Conservation (phyloP, 2,329 filamentous ascomycete genomes). For the Zasmidium citrigriseum region DNA sequence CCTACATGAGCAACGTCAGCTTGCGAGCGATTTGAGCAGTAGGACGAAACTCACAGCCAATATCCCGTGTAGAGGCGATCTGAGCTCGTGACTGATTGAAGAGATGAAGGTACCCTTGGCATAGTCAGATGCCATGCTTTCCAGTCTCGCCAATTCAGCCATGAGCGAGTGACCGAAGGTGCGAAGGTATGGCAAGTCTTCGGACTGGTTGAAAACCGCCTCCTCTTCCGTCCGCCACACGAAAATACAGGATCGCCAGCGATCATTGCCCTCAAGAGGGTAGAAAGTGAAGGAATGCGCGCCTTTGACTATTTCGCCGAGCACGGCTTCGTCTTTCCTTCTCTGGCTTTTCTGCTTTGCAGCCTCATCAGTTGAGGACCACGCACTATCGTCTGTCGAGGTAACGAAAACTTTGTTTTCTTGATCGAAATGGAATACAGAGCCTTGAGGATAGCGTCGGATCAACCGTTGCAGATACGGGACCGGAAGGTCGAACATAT, state of each 20-base stretch:
- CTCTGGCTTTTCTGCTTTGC: too few relatives aligned
- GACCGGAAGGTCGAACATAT: background rate
- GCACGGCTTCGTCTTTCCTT: too few relatives aligned
- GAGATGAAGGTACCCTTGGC: slow-evolving; percentile 55
- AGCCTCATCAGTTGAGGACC: too few relatives aligned
- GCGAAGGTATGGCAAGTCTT: slow-evolving; percentile 40
- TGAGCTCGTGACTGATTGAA: slow-evolving; percentile 54
- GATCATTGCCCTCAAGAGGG: background rate
- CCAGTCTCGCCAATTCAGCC: slow-evolving; percentile 40
- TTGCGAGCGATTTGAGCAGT: too few relatives aligned
- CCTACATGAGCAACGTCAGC: too few relatives aligned
- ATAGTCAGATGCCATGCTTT: slow-evolving; percentile 42
- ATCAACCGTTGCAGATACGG: slow-evolving; percentile 2
- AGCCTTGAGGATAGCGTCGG: slow-evolving; percentile 9
- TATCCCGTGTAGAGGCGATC: slow-evolving; percentile 50
- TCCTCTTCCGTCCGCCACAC: slow-evolving; percentile 45
- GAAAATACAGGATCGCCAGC: slow-evolving; percentile 23
- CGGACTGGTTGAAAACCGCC: too few relatives aligned
- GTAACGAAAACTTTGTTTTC: background rate
- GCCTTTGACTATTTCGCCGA: too few relatives aligned
- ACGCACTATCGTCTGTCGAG: too few relatives aligned
- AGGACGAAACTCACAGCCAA: too few relatives aligned
- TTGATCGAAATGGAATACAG: slow-evolving; percentile 6
- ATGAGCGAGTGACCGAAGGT: slow-evolving; percentile 43
- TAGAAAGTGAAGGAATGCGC: too few relatives aligned